Evolutionary conservation across 345 rosid species (phyloP), one percentile per base, ranked within the genome.

Genomic region (Isatis tinctoria): DNA sequence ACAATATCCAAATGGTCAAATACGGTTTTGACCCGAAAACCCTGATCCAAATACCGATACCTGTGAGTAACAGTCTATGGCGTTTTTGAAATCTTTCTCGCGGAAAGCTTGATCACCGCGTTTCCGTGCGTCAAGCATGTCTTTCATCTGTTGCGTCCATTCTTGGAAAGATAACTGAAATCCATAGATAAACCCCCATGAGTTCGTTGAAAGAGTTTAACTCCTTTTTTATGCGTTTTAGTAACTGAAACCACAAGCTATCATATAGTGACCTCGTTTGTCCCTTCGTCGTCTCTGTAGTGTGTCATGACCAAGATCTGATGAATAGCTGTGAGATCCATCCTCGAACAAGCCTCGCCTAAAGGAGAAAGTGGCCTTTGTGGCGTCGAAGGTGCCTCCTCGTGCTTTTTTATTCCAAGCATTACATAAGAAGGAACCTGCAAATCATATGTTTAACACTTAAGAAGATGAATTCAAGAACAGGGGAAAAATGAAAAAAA

Each of bases 121-220:
- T 84, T 92, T 92, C 65, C 97, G 86, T 18, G 95, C 90, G 54
- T 96, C 98, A 57, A 92, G 84, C 96, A 87, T 87, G 57, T 96
- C 99, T 78, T 91, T 86, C 93, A 96, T 96, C 74, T 89, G 99
- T 65, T 92, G 99, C 2, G 98, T 92, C 98, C 97, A 92, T 75
- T 96, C 99, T 88, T 90, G 92, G 80, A 92, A 92, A 76, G 98
- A 92, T 77, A 92, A 81, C 99, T 92, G 82, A 73, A 28, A 53
- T 26, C 65, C 68, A 70, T 33, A 37, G 41, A 44, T 35, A 52
- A 28, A 17, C 45, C 24, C 4, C 51, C 49, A 61, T 22, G 26
- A 60, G 41, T 45, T 56, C 27, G 33, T 20, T 17, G 9, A 8
- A 52, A 53, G 49, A 47, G 30, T 40, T n/a, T 8, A 33, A 28